Conservation (phyloP, 495 filamentous ascomycete genomes). For the Parathielavia hyrcaniae region DNA sequence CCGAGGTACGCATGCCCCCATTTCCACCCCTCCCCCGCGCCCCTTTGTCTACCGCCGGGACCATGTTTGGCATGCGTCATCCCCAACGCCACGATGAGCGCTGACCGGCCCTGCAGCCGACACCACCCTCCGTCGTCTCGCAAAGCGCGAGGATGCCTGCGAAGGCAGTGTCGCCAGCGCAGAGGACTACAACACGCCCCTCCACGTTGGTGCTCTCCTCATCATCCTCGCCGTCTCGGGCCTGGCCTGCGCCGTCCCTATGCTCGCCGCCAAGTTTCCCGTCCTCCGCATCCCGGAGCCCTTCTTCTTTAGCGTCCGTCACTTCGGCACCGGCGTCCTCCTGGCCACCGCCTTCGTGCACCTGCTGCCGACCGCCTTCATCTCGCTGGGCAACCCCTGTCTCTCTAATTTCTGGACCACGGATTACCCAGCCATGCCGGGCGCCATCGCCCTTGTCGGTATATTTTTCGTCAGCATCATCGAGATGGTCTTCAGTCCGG, state of each 20-base stretch:
- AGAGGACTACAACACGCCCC: conserved; percentile 56
- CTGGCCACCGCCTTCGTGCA: conserved; percentile 88
- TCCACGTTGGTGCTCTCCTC: conserved; percentile 69
- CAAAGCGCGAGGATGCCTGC: conserved; percentile 20
- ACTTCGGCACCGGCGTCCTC: conserved; percentile 79
- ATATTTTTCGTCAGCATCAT: conserved; percentile 67
- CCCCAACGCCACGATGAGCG: neutral
- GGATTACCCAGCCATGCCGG: conserved; percentile 69
- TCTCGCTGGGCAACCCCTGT: conserved; percentile 71
- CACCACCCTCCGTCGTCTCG: conserved; percentile 8
- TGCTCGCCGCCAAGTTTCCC: conserved; percentile 47
- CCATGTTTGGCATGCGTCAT: neutral
- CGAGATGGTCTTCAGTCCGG: conserved; percentile 63
- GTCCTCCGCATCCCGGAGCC: conserved; percentile 39
- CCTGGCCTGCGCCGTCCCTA: conserved; percentile 53
- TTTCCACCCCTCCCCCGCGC: neutral
- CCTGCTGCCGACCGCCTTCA: conserved; percentile 72
- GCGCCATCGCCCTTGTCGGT: conserved; percentile 67
- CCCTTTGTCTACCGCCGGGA: too few relatives aligned
- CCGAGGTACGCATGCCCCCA: neutral
- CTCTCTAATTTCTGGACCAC: conserved; percentile 68
- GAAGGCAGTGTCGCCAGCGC: conserved; percentile 11
- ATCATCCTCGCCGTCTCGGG: conserved; percentile 65
- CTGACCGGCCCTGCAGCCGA: conserved; percentile 1
- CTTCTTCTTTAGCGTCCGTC: conserved; percentile 65